Conservation (phyloP, 257 asterid species). For the Solanum paucissectum region DNA sequence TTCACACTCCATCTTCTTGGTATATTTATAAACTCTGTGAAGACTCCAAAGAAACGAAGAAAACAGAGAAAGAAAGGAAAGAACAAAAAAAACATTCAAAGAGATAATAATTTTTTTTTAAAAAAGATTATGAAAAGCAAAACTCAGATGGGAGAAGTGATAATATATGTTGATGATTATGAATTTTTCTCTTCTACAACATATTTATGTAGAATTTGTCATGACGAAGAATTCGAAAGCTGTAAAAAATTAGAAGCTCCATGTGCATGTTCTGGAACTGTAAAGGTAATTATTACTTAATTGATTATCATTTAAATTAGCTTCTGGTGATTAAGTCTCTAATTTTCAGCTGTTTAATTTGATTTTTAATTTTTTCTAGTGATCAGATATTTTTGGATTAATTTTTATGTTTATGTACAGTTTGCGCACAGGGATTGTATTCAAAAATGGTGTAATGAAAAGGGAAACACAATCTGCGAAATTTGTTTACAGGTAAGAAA, state of each 20-base stretch:
- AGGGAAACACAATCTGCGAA: slow-evolving; percentile 79
- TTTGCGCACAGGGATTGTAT: slow-evolving; percentile 92
- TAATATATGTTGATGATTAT: slow-evolving; percentile 39
- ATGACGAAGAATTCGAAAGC: slow-evolving; percentile 68
- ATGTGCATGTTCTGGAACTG: slow-evolving; percentile 90
- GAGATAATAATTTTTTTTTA: background rate
- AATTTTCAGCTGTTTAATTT: background rate
- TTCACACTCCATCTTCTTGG: background rate
- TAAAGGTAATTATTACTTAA: slow-evolving; percentile 32
- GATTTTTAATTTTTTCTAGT: background rate
- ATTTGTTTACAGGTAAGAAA: slow-evolving; percentile 65
- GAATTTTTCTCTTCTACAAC: slow-evolving; percentile 6
- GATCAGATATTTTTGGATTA: background rate
- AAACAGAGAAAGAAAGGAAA: slow-evolving; percentile 3
- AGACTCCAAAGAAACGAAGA: background rate
- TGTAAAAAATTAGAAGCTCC: slow-evolving; percentile 51
- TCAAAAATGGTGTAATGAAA: slow-evolving; percentile 94
- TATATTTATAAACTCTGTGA: slow-evolving; percentile 6
- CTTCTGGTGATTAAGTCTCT: background rate
- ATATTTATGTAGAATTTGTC: slow-evolving; percentile 74
- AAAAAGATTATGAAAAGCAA: background rate
- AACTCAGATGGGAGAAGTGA: slow-evolving; percentile 39
- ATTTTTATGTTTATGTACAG: slow-evolving; percentile 10
- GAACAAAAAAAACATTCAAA: background rate
- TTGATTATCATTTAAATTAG: background rate